Evolutionary conservation across 2,329 filamentous ascomycete species (phyloP).

Genomic region (Kalaharituber pfeilii): DNA sequence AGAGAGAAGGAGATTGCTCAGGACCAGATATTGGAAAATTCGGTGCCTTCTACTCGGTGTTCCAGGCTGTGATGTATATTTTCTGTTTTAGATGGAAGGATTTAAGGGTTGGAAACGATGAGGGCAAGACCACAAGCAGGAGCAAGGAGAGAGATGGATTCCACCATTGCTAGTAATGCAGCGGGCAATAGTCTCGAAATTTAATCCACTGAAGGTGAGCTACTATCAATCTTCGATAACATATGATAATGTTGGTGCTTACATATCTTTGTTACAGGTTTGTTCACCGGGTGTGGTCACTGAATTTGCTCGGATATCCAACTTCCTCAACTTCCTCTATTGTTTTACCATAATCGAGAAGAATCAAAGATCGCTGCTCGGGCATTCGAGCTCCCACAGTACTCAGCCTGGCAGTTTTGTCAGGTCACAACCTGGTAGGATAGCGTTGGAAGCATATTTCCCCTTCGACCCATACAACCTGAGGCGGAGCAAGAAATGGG

Average conservation of each 20-base stretch:
- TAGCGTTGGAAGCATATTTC: slow-evolving; percentile 83
- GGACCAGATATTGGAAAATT: slow-evolving; percentile 76
- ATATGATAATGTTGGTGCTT: neutral
- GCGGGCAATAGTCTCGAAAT: slow-evolving; percentile 63
- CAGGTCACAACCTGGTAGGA: slow-evolving; percentile 42
- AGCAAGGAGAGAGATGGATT: slow-evolving; percentile 63
- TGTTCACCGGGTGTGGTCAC: slow-evolving; percentile 65
- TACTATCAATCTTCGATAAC: neutral
- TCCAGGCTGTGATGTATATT: slow-evolving; percentile 82
- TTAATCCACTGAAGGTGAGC: slow-evolving; percentile 93
- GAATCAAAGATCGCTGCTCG: slow-evolving; percentile 77
- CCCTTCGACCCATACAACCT: slow-evolving; percentile 94
- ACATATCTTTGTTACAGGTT: slow-evolving; percentile 16
- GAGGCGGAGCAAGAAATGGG: slow-evolving; percentile 70
- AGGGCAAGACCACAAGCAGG: slow-evolving; percentile 42
- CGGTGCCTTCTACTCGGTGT: slow-evolving; percentile 66
- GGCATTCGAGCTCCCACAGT: slow-evolving; percentile 29
- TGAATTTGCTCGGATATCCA: slow-evolving; percentile 76
- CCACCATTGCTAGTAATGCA: slow-evolving; percentile 53
- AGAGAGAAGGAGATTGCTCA: slow-evolving; percentile 55
- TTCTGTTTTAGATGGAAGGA: slow-evolving; percentile 98
- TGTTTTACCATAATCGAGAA: slow-evolving; percentile 73
- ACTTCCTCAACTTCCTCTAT: slow-evolving; percentile 75
- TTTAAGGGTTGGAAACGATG: slow-evolving; percentile 44
- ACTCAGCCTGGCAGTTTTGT: slow-evolving; percentile 26